Evolutionary conservation across 2,329 filamentous ascomycete genomes (phyloP).

Genomic region (Metarhizium robertsii): DNA sequence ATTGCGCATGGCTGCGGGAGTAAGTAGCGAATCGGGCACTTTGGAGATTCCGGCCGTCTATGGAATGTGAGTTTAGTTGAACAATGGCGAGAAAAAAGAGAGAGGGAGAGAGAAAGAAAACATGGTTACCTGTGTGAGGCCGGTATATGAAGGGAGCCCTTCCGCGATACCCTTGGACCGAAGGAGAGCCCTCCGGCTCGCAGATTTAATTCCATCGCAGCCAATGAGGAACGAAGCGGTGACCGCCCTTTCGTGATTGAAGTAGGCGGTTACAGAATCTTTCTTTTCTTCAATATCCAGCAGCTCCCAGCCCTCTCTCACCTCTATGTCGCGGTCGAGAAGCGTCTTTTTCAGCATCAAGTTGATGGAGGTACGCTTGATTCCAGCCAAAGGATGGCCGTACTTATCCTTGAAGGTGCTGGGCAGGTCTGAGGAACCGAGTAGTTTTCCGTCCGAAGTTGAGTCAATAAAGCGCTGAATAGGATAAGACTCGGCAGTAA

Average conservation of each 20-base stretch:
- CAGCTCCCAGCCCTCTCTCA: slow-evolving; percentile 16
- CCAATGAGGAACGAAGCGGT: slow-evolving; percentile 15
- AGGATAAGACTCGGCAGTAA: slow-evolving; percentile 9
- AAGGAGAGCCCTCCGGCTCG: slow-evolving; percentile 9
- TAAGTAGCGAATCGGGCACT: slow-evolving; percentile 8
- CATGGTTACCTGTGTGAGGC: slow-evolving; percentile 9
- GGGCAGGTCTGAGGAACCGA: slow-evolving; percentile 12
- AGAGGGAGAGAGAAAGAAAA: too few relatives aligned
- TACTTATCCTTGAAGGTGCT: slow-evolving; percentile 11
- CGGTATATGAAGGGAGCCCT: slow-evolving; percentile 12
- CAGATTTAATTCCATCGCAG: slow-evolving; percentile 15
- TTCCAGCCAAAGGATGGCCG: slow-evolving; percentile 11
- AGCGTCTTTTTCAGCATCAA: slow-evolving; percentile 9
- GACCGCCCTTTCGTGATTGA: slow-evolving; percentile 10
- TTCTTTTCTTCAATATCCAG: slow-evolving; percentile 11
- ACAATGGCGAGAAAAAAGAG: neutral
- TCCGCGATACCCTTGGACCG: slow-evolving; percentile 9
- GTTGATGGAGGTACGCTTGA: slow-evolving; percentile 13
- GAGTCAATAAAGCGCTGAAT: slow-evolving; percentile 12
- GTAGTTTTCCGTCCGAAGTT: slow-evolving; percentile 8
- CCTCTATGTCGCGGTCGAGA: slow-evolving; percentile 10
- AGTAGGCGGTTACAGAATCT: slow-evolving; percentile 13
- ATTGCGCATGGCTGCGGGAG: slow-evolving; percentile 11
- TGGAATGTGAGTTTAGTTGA: neutral
- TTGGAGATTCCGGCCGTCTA: slow-evolving; percentile 15